Conservation (phyloP, 257 asterid genomes). For the Thymus mandschuricus region DNA sequence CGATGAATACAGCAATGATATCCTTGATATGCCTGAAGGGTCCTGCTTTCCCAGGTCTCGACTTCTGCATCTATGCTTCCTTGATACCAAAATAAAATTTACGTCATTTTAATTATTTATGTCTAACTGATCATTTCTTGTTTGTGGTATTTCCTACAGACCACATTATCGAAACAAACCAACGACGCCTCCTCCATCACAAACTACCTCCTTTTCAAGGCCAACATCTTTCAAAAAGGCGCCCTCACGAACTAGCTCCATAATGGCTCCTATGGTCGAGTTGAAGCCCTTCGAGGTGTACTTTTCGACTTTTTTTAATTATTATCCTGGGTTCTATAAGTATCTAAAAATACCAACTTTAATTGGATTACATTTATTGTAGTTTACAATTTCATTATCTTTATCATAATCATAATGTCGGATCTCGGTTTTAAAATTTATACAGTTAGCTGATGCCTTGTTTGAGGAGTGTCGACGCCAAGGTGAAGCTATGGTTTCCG, state of each 20-base stretch:
- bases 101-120: too few relatives aligned
- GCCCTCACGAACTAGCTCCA: conserved; percentile 53
- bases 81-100: neutral
- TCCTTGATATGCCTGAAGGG: conserved; percentile 95
- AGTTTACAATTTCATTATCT: neutral
- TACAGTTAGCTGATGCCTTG: conserved; percentile 68
- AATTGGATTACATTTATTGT: neutral
- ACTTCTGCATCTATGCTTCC: neutral
- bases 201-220: conserved; percentile 53
- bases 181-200: conserved; percentile 35
- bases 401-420: conserved; percentile 1
- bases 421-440: neutral
- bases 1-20: conserved; percentile 93
- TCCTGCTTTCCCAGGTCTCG: conserved; percentile 90
- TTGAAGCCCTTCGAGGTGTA: conserved; percentile 83
- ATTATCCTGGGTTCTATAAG: neutral
- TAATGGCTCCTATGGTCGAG: conserved; percentile 63
- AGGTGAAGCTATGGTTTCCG: conserved; percentile 67
- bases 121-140: neutral
- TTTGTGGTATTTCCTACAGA: conserved; percentile 45
- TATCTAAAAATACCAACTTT: neutral
- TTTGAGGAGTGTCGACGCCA: conserved; percentile 61
- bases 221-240: conserved; percentile 55
- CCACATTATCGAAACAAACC: conserved; percentile 61
- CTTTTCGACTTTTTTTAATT: too few relatives aligned